Conservation (phyloP, 495 filamentous ascomycete species). For the Ascodesmis nigricans region DNA sequence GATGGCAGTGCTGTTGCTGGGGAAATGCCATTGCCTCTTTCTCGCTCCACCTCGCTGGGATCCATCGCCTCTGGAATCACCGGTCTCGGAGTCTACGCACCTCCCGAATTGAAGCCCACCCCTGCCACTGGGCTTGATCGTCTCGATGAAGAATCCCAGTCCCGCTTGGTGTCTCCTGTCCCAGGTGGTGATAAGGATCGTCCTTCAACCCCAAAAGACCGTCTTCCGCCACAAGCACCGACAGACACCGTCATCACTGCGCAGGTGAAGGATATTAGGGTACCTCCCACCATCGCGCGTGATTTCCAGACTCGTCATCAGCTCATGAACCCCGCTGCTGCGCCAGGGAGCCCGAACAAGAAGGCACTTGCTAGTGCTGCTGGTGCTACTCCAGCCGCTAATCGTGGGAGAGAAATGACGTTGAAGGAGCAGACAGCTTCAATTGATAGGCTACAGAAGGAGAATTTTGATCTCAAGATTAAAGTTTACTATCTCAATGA, state of each 20-base stretch:
- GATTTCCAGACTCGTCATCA: conserved; percentile 37
- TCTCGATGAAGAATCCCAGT: conserved; percentile 43
- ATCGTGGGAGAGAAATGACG: conserved; percentile 62
- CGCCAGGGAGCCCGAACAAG: conserved; percentile 33
- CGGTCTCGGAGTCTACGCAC: too few species aligned
- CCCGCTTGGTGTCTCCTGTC: too few species aligned
- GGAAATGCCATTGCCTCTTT: conserved; percentile 27
- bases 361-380: conserved; percentile 27
- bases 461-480: conserved; percentile 93
- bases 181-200: too few species aligned
- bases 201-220: conserved; percentile 28
- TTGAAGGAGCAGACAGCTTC: conserved; percentile 93
- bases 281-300: conserved; percentile 69
- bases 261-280: conserved; percentile 67
- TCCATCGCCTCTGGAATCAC: conserved; percentile 89
- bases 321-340: conserved; percentile 27
- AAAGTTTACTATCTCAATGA: conserved; percentile 94
- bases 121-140: too few species aligned
- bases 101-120: too few species aligned
- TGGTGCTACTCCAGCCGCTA: conserved; percentile 31
- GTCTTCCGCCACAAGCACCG: conserved; percentile 33
- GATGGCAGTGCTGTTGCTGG: conserved; percentile 13
- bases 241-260: conserved; percentile 78
- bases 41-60: conserved; percentile 68
- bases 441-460: conserved; percentile 83